Evolutionary conservation across 75 land plant species (phyloP), one percentile per base, ranked within the genome.

Genomic region (Pinus albicaulis): DNA sequence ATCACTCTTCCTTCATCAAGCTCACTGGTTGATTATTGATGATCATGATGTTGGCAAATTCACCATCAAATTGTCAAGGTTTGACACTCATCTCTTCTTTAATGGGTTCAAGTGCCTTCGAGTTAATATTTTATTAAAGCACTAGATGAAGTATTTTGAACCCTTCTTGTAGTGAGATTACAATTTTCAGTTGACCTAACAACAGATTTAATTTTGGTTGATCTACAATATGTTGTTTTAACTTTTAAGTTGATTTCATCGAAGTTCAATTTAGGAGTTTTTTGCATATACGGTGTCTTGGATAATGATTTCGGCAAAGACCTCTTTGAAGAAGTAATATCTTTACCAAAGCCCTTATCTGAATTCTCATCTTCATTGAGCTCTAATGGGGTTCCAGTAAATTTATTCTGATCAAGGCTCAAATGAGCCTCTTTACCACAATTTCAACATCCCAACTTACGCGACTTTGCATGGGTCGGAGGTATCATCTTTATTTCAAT

Each of bases 401-500:
- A 31, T 31, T 31, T 31, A 31, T 31, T 31, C 31, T 31, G 31
- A 31, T 31, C 31, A 31, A 31, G 31, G 31, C 31, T 31, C 1
- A 31, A 31, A 2, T 31, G 2, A 31, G 31, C 31, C 31, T 0
- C 31, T 31, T 31, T 31, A 31, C 20, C 26, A 72, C 93, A 88
- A 77, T 81, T 89, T 62, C 95, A 76, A 36, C 92, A 75, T 15
- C 90, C 87, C 3, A 94, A 78, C 81, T 92, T 94, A n/a, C 92
- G 92, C 7, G 97, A 94, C 56, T 79, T 86, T 57, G 97, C 90
- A 75, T 89, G 88, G 57, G 97, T 94, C 62, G 95, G 79, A 4
- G 97, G 88, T n/a, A 82, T 79, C 93, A 91, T 93, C 78, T 91
- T 87, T 15, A 91, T 68, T 69, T 93, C 96, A 53, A 83, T 80